Conservation (phyloP, 2,329 filamentous ascomycete genomes). For the Stemphylium lycopersici region DNA sequence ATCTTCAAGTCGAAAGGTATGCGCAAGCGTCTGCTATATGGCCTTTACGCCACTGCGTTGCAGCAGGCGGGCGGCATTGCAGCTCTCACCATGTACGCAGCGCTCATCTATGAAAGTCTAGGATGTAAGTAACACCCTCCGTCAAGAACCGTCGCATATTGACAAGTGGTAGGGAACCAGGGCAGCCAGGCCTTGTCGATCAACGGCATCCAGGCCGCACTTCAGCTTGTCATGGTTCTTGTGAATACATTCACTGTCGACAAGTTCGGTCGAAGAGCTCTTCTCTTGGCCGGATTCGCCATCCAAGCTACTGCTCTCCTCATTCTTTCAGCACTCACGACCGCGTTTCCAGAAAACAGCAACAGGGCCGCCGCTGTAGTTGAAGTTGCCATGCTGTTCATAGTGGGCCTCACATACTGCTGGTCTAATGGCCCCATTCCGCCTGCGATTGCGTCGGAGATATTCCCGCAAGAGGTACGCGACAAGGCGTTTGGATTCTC, state of each 20-base stretch:
- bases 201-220: slow-evolving; percentile 7
- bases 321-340: slow-evolving; percentile 2
- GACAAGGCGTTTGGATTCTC: slow-evolving; percentile 12
- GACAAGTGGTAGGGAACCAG: background rate
- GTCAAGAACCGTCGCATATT: background rate
- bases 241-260: slow-evolving; percentile 11
- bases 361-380: slow-evolving; percentile 7
- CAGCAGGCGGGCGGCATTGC: slow-evolving; percentile 15
- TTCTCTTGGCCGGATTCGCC: slow-evolving; percentile 10
- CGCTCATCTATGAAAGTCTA: slow-evolving; percentile 6
- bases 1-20: slow-evolving; percentile 10
- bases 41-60: slow-evolving; percentile 6
- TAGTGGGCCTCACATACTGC: slow-evolving; percentile 11
- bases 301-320: slow-evolving; percentile 6
- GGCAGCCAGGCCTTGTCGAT: slow-evolving; percentile 9
- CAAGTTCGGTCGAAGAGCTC: slow-evolving; percentile 6
- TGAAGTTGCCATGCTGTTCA: slow-evolving; percentile 10
- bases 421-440: slow-evolving; percentile 13
- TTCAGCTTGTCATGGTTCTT: slow-evolving; percentile 9
- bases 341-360: background rate
- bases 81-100: slow-evolving; percentile 11
- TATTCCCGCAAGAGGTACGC: slow-evolving; percentile 6
- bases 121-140: background rate
- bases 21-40: slow-evolving; percentile 9
- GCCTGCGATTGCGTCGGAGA: slow-evolving; percentile 12